Percentiles rank a stretch among this genome's conserved stretches.
These are phyloP conservation scores for Podospora pseudopauciseta DNA, from an alignment of 495 filamentous ascomycete genomes.

Conservation along the genomic window DNA sequence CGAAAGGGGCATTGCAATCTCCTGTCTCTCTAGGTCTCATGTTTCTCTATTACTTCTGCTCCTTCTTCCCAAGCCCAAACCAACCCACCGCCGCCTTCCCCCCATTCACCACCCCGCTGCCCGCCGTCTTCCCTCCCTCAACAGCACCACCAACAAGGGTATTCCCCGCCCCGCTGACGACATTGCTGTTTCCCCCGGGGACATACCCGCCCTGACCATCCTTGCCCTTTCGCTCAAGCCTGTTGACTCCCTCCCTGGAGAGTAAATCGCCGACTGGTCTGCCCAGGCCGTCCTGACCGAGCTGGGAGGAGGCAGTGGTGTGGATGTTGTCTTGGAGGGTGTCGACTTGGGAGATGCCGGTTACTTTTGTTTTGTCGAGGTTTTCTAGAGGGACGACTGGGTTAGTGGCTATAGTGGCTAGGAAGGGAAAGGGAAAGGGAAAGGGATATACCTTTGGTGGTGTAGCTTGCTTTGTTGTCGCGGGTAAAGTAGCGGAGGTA, in stretches of 20 bases:
- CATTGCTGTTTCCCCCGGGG: constrained; percentile 7
- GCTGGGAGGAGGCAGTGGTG: constrained; percentile 53
- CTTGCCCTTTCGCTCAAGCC: constrained; percentile 59
- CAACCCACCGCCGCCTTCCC: constrained; percentile 5
- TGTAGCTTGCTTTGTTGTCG: constrained; percentile 69
- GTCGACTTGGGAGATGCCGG: constrained; percentile 57
- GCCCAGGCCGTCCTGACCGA: constrained; percentile 61
- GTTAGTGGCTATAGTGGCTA: neutral
- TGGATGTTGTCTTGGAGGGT: constrained; percentile 61
- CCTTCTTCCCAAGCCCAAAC: constrained; percentile 6
- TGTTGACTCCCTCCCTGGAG: constrained; percentile 63
- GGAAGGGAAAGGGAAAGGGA: neutral
- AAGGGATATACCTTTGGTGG: constrained; percentile 49
- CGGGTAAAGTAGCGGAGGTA: constrained; percentile 67
- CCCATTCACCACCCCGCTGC: neutral
- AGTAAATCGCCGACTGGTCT: constrained; percentile 56
- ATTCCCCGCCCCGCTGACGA: neutral
- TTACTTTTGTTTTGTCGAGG: constrained; percentile 64
- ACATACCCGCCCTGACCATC: constrained; percentile 54
- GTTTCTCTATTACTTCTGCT: neutral
- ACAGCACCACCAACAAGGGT: neutral
- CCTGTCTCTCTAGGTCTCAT: neutral
- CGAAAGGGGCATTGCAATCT: neutral
- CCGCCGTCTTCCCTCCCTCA: neutral
- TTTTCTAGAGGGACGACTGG: constrained; percentile 44